These are phyloP conservation scores for Annona squamosa DNA, from an alignment of 164 flowering plant genomes.

Conservation along the genomic window DNA sequence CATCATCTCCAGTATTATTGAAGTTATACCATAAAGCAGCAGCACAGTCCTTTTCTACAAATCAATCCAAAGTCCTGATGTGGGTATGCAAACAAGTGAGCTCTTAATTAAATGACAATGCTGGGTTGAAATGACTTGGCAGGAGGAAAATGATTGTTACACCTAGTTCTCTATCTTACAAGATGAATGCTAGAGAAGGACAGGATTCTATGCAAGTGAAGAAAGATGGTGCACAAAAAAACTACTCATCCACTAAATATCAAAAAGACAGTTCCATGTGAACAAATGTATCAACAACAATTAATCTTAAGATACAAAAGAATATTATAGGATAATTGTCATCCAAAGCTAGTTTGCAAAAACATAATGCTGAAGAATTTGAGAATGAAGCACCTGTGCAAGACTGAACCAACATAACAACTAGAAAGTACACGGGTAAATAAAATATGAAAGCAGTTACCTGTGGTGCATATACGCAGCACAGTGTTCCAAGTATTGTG, in stretches of 20 bases:
- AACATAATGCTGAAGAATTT: not conserved
- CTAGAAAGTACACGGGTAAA: not conserved
- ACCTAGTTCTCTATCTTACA: not conserved
- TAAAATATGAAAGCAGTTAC: constrained; percentile 21
- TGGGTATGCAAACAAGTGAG: no score
- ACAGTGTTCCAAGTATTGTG: constrained; percentile 70
- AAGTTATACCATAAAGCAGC: not conserved
- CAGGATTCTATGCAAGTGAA: not conserved
- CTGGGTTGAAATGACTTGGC: no score
- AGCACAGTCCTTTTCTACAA: not conserved
- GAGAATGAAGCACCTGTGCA: not conserved
- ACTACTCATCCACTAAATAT: not conserved
- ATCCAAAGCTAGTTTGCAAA: not conserved
- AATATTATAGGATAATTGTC: not conserved
- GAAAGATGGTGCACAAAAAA: not conserved
- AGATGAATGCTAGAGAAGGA: not conserved
- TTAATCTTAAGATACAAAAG: not conserved
- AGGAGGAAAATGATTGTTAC: not conserved
- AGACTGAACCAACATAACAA: not conserved
- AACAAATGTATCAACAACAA: not conserved
- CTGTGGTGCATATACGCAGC: constrained; percentile 92
- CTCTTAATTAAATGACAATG: no score
- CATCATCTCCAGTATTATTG: not conserved
- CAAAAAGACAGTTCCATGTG: not conserved
- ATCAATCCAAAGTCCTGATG: not conserved